Percentiles rank a stretch among this genome's conserved stretches.
These are phyloP conservation scores for Xylaria sp. DNA, from an alignment of 2,329 filamentous ascomycete species.

Conservation along the genomic window DNA sequence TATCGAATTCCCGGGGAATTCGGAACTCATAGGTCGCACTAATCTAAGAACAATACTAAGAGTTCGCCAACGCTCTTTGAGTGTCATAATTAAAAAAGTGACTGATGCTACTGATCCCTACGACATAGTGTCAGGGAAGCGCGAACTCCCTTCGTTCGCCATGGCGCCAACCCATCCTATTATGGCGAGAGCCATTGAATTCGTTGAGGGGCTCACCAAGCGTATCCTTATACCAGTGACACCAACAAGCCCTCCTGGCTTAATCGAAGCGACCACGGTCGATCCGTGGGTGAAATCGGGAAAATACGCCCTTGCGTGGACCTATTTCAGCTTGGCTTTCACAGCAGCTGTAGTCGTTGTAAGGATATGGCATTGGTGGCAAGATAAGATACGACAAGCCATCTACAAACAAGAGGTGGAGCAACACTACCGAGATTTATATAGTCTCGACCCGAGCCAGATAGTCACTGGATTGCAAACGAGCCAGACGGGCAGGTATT, in stretches of 20 bases:
- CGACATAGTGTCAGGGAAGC: constrained; percentile 21
- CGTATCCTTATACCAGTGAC: constrained; percentile 70
- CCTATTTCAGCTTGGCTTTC: constrained; percentile 84
- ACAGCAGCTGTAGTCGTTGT: constrained; percentile 73
- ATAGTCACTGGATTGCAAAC: constrained; percentile 59
- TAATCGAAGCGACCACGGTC: constrained; percentile 69
- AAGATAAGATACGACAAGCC: constrained; percentile 90
- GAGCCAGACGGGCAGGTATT: constrained; percentile 69
- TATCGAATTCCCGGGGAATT: not conserved
- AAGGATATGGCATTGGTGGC: constrained; percentile 88
- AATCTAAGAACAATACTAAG: constrained; percentile 5
- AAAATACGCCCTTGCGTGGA: constrained; percentile 88
- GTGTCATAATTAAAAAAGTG: constrained; percentile 2
- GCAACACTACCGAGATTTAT: constrained; percentile 67
- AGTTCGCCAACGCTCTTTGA: constrained; percentile 1
- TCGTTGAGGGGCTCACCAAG: constrained; percentile 57
- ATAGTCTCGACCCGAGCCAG: constrained; percentile 62
- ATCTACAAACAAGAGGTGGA: constrained; percentile 86
- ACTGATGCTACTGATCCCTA: constrained; percentile 25
- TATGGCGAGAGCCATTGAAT: constrained; percentile 50
- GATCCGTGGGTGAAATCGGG: constrained; percentile 85
- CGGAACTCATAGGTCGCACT: constrained; percentile 1
- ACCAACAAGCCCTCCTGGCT: constrained; percentile 67
- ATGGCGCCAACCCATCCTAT: constrained; percentile 56
- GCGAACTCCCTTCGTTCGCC: constrained; percentile 29